Conservation (phyloP, 768 basidiomycete genomes). For the Naganishia vaughanmartiniae region DNA sequence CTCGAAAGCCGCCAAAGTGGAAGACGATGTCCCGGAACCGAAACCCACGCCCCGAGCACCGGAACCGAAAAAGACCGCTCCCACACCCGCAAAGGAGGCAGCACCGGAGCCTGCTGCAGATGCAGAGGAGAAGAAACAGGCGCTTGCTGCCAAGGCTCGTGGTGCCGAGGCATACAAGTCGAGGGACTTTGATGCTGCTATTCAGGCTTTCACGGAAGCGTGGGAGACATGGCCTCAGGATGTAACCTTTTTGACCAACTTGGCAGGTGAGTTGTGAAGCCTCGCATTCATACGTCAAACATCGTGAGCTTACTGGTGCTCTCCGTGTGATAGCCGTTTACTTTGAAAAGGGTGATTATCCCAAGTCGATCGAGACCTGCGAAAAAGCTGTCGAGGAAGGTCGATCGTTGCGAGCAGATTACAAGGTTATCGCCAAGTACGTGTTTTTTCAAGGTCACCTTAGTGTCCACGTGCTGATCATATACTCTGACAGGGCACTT, state of each 20-base stretch:
- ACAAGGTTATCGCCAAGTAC: constrained; percentile 82
- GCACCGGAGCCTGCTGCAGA: constrained; percentile 53
- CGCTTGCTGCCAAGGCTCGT: constrained; percentile 72
- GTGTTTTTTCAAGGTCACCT: constrained; percentile 24
- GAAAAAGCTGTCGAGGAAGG: constrained; percentile 97
- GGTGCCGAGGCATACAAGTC: constrained; percentile 83
- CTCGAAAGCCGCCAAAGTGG: constrained; percentile 37
- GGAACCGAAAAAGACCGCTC: constrained; percentile 7
- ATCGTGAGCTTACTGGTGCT: neutral
- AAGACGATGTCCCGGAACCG: constrained; percentile 50
- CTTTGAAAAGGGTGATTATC: constrained; percentile 89
- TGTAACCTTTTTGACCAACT: constrained; percentile 86
- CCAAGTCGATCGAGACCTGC: constrained; percentile 83
- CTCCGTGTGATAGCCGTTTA: constrained; percentile 64
- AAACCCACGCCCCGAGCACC: constrained; percentile 49
- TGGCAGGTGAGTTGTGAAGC: constrained; percentile 54
- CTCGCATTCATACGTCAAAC: neutral
- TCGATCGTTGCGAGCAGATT: constrained; percentile 84
- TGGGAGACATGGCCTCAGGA: constrained; percentile 94
- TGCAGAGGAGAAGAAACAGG: constrained; percentile 74
- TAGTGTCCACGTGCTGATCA: neutral
- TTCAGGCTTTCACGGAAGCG: constrained; percentile 72
- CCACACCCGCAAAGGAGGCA: constrained; percentile 54
- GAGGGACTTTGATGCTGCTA: constrained; percentile 74
- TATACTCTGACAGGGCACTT: constrained; percentile 56